phyloP scores from a whole-genome alignment of 1,284 basidiomycete genomes.

The Paramarasmius palmivorus region DNA sequence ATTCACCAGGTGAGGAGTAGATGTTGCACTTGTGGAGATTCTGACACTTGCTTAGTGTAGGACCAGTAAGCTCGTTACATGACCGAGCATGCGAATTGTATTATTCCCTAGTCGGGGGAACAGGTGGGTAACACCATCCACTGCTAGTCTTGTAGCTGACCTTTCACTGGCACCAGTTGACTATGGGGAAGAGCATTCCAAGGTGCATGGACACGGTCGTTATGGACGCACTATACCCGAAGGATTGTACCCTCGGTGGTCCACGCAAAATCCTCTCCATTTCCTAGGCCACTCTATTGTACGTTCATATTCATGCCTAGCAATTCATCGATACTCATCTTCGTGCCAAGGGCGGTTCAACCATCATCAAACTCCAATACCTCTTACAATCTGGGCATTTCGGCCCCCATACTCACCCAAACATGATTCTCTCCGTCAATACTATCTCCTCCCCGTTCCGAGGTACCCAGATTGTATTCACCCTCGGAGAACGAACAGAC shows the following conservation, averaged over 20 bases:
- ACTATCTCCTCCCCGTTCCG: slow-evolving; percentile 50
- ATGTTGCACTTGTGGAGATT: neutral
- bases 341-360: slow-evolving; percentile 44
- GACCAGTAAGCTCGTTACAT: slow-evolving; percentile 55
- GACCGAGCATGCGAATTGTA: slow-evolving; percentile 62
- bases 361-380: slow-evolving; percentile 47
- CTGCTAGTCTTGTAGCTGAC: neutral
- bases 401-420: slow-evolving; percentile 34
- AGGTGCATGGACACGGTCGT: slow-evolving; percentile 36
- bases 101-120: slow-evolving; percentile 51
- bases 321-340: neutral
- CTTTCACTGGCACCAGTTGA: slow-evolving; percentile 15
- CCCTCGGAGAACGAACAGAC: slow-evolving; percentile 43
- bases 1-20: slow-evolving; percentile 36
- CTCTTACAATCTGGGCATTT: slow-evolving; percentile 44
- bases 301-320: too few species aligned
- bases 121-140: slow-evolving; percentile 29
- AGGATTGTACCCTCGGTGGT: slow-evolving; percentile 54
- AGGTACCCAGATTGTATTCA: slow-evolving; percentile 49
- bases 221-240: slow-evolving; percentile 40
- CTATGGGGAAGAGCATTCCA: slow-evolving; percentile 32
- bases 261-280: slow-evolving; percentile 42
- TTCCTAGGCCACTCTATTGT: slow-evolving; percentile 59
- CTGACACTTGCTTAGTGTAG: slow-evolving; percentile 33
- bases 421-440: slow-evolving; percentile 49